These are phyloP conservation scores for Penicillium sp. DNA, from an alignment of 2,329 filamentous ascomycete species.

Conservation along the genomic window DNA sequence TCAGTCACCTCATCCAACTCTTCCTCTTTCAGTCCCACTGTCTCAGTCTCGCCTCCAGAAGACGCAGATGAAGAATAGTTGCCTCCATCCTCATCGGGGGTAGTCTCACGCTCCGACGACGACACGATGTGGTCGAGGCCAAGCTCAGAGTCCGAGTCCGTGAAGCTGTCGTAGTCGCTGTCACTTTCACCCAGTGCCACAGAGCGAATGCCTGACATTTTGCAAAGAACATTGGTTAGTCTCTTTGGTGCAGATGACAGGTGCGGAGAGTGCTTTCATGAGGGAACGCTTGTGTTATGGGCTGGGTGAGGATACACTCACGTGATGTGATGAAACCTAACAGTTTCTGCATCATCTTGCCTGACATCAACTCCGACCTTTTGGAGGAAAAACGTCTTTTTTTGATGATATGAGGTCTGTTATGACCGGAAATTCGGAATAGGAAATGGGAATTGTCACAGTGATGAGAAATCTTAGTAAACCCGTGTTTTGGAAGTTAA, in stretches of 20 bases:
- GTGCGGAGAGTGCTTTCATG: not conserved
- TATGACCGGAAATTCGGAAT: too few species aligned
- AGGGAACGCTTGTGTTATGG: not conserved
- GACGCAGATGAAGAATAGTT: too few species aligned
- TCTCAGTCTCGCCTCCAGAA: not conserved
- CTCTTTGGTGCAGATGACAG: not conserved
- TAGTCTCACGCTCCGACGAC: not conserved
- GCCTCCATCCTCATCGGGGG: not conserved
- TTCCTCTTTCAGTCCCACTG: not conserved
- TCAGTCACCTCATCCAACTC: not conserved
- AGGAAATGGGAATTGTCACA: too few species aligned
- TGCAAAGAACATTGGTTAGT: not conserved
- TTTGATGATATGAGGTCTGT: too few species aligned
- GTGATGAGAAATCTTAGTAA: too few species aligned
- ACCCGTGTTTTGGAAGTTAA: not conserved
- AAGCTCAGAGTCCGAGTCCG: not conserved
- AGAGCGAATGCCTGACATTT: not conserved
- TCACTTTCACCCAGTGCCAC: not conserved
- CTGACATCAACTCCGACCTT: not conserved
- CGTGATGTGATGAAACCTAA: constrained; percentile 28
- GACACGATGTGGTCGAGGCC: not conserved
- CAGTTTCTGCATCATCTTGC: constrained; percentile 8
- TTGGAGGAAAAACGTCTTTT: not conserved
- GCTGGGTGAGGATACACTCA: constrained; percentile 14
- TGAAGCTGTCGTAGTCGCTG: not conserved